Base-by-base conservation (phyloP, 768 basidiomycete genomes). In the Guyanaporus albipodus region DNA sequence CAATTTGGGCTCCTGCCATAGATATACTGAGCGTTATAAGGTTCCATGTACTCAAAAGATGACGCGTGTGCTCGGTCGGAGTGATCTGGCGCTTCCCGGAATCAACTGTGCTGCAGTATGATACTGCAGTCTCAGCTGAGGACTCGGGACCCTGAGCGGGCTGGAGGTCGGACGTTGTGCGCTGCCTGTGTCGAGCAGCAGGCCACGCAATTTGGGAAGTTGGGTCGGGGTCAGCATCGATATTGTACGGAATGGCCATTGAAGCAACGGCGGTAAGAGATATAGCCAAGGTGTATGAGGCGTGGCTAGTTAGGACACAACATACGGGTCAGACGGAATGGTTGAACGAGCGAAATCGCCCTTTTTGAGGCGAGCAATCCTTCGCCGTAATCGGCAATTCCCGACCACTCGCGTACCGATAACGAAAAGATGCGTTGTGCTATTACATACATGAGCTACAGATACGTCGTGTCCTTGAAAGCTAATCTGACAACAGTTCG, bases 1-100 rank as follows among this genome's bases (percentile, higher is more conserved):
- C 87, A 21, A 97, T 83, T 69, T 96, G 90, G 6, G 88, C 90
- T 14, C 95, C 95, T 35, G 83, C 91, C 88, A 98, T 94, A 8
- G 92, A 90, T 50, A 96, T 79, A 49, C 85, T 89, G 56, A 92
- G 72, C 2, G 87, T 87, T 58, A 91, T 76, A 47, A 92, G 78
- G 63, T 87, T 74, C 84, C 84, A 85, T 63, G 81, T 79, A 11
- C 52, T 65, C 29, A 70, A 44, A 18, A 58, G 66, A 29, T 46
- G 60, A 34, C 61, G 59, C 8, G 55, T 32, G 29, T 53, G 64
- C 39, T 68, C 64, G n/a, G 51, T 6, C 27, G 53, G 35, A 26
- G 42, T 21, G 0, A 53, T 42, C 1, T 49, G 39, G 19, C 31
- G 48, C 45, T 69, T 67, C 19, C 62, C 60, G 29, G 47, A 37